phyloP scores from a whole-genome alignment of 2,329 filamentous ascomycete genomes.

The Trichophyton rubrum region DNA sequence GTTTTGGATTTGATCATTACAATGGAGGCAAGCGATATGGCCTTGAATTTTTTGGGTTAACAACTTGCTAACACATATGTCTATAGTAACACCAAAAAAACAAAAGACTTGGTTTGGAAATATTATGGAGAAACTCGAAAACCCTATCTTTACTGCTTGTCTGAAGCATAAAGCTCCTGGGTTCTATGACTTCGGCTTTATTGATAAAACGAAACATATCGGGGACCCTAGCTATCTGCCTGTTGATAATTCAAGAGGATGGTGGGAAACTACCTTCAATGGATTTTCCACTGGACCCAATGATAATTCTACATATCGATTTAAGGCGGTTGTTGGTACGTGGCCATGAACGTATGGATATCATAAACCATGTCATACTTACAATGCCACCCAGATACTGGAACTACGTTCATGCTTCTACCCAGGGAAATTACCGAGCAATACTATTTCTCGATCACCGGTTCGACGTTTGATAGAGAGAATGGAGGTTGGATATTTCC shows the following conservation, averaged over 20 bases:
- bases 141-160: slow-evolving; percentile 58
- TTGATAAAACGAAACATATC: slow-evolving; percentile 51
- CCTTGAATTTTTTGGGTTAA: not conserved
- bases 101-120: slow-evolving; percentile 68
- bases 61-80: not conserved
- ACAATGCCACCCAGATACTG: slow-evolving; percentile 42
- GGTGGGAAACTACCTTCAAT: slow-evolving; percentile 53
- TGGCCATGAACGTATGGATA: not conserved
- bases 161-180: slow-evolving; percentile 49
- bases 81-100: slow-evolving; percentile 8
- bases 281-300: slow-evolving; percentile 42
- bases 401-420: slow-evolving; percentile 53
- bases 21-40: slow-evolving; percentile 35
- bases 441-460: slow-evolving; percentile 48
- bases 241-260: slow-evolving; percentile 50
- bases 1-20: slow-evolving; percentile 47
- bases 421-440: slow-evolving; percentile 41
- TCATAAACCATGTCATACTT: not conserved
- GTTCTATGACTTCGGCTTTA: slow-evolving; percentile 60
- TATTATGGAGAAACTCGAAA: slow-evolving; percentile 44
- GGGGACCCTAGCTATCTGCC: slow-evolving; percentile 51
- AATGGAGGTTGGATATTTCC: slow-evolving; percentile 45
- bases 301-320: slow-evolving; percentile 9
- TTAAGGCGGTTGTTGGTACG: not conserved
- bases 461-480: slow-evolving; percentile 34